A percentile compares a stretch with the other conserved stretches of the same genome.
Evolutionary conservation across 768 basidiomycete species (phyloP).

Genomic region (Leccinellum albellum): DNA sequence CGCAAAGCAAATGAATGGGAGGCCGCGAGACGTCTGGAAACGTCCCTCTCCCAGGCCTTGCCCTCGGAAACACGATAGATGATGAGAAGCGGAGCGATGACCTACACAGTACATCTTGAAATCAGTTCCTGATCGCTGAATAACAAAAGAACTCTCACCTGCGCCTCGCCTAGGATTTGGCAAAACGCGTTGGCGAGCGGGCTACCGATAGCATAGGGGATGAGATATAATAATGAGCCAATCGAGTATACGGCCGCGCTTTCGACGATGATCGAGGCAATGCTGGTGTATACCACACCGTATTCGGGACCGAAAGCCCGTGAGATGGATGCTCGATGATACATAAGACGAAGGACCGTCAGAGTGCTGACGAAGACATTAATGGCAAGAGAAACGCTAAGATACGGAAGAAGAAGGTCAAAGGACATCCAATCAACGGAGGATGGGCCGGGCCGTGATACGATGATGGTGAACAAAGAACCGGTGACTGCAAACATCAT

Average conservation of each 20-base stretch:
- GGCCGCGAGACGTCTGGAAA: constrained; percentile 6
- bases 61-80: constrained; percentile 46
- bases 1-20: constrained; percentile 8
- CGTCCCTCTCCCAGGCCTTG: constrained; percentile 37
- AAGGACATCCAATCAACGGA: constrained; percentile 30
- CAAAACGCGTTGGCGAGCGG: constrained; percentile 26
- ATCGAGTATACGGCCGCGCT: constrained; percentile 32
- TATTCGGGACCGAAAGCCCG: constrained; percentile 25
- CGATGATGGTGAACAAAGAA: constrained; percentile 26
- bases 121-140: neutral
- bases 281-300: constrained; percentile 26
- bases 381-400: constrained; percentile 32
- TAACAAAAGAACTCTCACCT: constrained; percentile 14
- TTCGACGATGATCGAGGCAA: constrained; percentile 33
- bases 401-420: constrained; percentile 29
- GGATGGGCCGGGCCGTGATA: constrained; percentile 21
- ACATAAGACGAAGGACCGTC: constrained; percentile 31
- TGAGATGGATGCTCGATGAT: constrained; percentile 24
- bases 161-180: constrained; percentile 29
- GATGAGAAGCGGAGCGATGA: constrained; percentile 46
- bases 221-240: constrained; percentile 31
- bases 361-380: constrained; percentile 30
- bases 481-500: constrained; percentile 21
- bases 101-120: constrained; percentile 11
- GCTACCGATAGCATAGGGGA: constrained; percentile 22